Conservation (phyloP, 805 yeast genomes). For the Lachancea kluyveri region DNA sequence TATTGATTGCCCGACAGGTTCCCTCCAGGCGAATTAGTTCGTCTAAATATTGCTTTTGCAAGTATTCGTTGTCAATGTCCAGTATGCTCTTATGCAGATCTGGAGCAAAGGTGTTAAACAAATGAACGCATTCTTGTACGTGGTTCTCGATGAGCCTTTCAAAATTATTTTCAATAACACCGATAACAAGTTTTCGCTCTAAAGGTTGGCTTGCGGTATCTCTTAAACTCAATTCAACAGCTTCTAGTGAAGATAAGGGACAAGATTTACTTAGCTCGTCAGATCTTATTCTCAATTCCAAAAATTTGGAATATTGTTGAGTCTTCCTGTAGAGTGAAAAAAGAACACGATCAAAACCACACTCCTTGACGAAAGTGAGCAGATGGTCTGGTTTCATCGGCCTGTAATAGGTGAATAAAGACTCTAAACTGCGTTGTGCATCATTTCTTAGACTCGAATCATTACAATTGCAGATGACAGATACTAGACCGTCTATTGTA, state of each 20-base stretch:
- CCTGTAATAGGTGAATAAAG: conserved; percentile 59
- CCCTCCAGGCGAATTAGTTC: conserved; percentile 8
- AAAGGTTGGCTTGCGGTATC: conserved; percentile 7
- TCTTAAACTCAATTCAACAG: conserved; percentile 3
- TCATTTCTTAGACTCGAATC: conserved; percentile 38
- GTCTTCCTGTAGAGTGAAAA: conserved; percentile 18
- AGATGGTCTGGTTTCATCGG: conserved; percentile 49
- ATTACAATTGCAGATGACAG: conserved; percentile 41
- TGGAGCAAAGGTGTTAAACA: conserved; percentile 15
- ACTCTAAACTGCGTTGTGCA: conserved; percentile 70
- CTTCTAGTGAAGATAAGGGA: neutral
- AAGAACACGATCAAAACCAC: conserved; percentile 19
- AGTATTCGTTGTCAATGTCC: conserved; percentile 1
- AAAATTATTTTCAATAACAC: conserved; percentile 14
- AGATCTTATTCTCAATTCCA: conserved; percentile 10
- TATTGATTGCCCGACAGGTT: neutral
- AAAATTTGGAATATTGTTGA: conserved; percentile 11
- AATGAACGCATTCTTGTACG: conserved; percentile 6
- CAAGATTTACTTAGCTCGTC: conserved; percentile 2
- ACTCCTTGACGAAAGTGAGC: conserved; percentile 18
- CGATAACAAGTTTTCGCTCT: conserved; percentile 6
- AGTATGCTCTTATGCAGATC: conserved; percentile 16
- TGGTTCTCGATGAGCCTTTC: conserved; percentile 7
- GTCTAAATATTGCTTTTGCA: conserved; percentile 17
- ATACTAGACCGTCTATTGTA: conserved; percentile 42